A percentile compares a stretch with the other conserved stretches of the same genome.
These are phyloP conservation scores for Phyllosticta paracitricarpa DNA, from an alignment of 2,329 filamentous ascomycete species.

Conservation along the genomic window DNA sequence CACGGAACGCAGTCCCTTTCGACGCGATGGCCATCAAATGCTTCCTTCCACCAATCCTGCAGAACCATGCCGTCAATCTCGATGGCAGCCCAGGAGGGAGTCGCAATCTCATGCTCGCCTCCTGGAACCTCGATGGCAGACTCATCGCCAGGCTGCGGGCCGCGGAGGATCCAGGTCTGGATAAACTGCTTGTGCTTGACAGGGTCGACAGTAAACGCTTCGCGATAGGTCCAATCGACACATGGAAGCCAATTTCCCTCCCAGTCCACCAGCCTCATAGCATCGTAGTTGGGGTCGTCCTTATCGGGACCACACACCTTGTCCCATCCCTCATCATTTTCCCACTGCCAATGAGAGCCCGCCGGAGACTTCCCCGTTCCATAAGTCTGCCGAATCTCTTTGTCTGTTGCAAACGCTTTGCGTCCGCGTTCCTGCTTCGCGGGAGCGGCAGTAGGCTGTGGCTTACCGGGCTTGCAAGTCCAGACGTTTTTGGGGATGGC, in stretches of 20 bases:
- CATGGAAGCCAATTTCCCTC: slow-evolving; percentile 37
- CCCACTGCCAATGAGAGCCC: neutral
- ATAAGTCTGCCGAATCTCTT: slow-evolving; percentile 2
- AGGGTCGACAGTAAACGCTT: neutral
- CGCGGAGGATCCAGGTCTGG: neutral
- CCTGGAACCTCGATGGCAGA: neutral
- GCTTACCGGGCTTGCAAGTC: neutral
- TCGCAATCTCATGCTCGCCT: slow-evolving; percentile 5
- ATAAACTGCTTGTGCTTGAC: slow-evolving; percentile 11
- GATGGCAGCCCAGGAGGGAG: neutral
- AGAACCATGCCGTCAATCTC: slow-evolving; percentile 1
- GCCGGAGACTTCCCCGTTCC: neutral
- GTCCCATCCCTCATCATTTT: neutral
- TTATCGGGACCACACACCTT: neutral
- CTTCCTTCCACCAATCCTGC: slow-evolving; percentile 11
- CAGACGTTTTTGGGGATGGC: neutral
- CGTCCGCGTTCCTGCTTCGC: neutral
- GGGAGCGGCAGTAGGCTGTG: neutral
- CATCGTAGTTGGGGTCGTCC: slow-evolving; percentile 14
- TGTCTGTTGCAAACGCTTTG: neutral
- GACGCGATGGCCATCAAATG: neutral
- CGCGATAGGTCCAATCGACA: neutral
- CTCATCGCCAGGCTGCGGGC: neutral
- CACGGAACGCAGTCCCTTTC: slow-evolving; percentile 21
- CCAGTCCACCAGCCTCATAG: slow-evolving; percentile 33